Evolutionary conservation across 345 rosid species (phyloP).

Genomic region (Pseudoturritis turrita): DNA sequence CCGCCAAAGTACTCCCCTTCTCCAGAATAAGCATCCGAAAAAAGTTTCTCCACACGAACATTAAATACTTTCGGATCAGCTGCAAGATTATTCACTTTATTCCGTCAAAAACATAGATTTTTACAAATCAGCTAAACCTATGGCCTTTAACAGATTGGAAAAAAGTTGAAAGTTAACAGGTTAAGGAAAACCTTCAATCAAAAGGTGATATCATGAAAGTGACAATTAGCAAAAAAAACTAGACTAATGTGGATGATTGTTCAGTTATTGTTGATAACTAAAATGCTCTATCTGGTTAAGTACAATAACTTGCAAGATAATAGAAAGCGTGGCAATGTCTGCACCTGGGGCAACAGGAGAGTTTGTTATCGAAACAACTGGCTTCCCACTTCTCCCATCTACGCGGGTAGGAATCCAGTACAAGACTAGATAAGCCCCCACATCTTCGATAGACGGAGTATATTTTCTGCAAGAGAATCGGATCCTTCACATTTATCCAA

Average conservation of each 20-base stretch:
- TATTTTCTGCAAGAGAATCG: conserved; percentile 47
- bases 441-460: conserved; percentile 88
- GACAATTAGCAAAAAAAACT: neutral
- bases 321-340: neutral
- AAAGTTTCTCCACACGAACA: conserved; percentile 61
- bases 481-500: neutral
- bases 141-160: neutral
- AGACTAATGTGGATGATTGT: neutral
- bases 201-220: conserved; percentile 10
- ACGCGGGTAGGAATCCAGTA: conserved; percentile 83
- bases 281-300: neutral
- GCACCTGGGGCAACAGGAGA: conserved; percentile 83
- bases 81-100: conserved; percentile 39
- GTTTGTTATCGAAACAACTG: conserved; percentile 62
- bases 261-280: neutral
- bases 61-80: conserved; percentile 69
- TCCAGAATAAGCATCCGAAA: conserved; percentile 63
- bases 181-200: conserved; percentile 3
- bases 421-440: conserved; percentile 69
- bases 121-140: neutral
- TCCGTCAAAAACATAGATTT: conserved; percentile 19
- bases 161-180: neutral
- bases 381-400: conserved; percentile 85
- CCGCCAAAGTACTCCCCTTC: conserved; percentile 97
- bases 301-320: neutral